Evolutionary conservation across 768 basidiomycete species (phyloP).

Genomic region (Cantharellus anzutake): DNA sequence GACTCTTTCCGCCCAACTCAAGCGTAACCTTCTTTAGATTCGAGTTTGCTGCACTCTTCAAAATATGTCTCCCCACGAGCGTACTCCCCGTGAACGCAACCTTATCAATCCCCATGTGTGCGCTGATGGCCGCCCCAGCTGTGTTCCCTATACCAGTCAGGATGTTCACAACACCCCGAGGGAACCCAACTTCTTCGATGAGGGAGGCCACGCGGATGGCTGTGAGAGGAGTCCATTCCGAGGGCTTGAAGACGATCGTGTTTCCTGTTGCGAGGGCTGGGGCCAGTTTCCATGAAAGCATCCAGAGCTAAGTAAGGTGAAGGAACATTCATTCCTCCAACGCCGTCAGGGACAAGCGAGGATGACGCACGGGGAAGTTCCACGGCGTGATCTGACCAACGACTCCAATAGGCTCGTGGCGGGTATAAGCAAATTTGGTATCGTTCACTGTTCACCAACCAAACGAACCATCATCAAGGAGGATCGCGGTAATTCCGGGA

Average conservation of each 20-base stretch:
- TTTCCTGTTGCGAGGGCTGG: slow-evolving; percentile 68
- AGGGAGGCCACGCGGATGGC: slow-evolving; percentile 29
- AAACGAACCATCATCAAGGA: neutral
- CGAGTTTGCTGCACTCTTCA: slow-evolving; percentile 57
- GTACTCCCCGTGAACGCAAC: slow-evolving; percentile 69
- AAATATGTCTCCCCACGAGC: slow-evolving; percentile 53
- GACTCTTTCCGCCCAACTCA: slow-evolving; percentile 59
- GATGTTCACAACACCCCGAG: slow-evolving; percentile 58
- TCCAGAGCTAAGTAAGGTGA: slow-evolving; percentile 11
- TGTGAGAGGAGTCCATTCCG: slow-evolving; percentile 55
- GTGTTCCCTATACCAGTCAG: slow-evolving; percentile 53
- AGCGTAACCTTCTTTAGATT: slow-evolving; percentile 67
- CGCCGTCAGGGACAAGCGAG: neutral
- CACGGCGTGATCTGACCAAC: slow-evolving; percentile 37
- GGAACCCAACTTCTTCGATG: slow-evolving; percentile 50
- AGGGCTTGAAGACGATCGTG: slow-evolving; percentile 59
- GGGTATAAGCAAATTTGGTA: slow-evolving; percentile 41
- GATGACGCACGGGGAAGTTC: slow-evolving; percentile 37
- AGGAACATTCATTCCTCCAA: neutral
- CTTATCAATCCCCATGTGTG: slow-evolving; percentile 46
- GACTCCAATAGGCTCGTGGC: slow-evolving; percentile 32
- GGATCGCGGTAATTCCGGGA: neutral
- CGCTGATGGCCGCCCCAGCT: slow-evolving; percentile 47
- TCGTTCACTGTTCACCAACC: neutral
- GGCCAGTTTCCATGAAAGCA: slow-evolving; percentile 53